Evolutionary conservation across 2,329 filamentous ascomycete genomes (phyloP).

Genomic region (Ceratocystis eucalypticola): DNA sequence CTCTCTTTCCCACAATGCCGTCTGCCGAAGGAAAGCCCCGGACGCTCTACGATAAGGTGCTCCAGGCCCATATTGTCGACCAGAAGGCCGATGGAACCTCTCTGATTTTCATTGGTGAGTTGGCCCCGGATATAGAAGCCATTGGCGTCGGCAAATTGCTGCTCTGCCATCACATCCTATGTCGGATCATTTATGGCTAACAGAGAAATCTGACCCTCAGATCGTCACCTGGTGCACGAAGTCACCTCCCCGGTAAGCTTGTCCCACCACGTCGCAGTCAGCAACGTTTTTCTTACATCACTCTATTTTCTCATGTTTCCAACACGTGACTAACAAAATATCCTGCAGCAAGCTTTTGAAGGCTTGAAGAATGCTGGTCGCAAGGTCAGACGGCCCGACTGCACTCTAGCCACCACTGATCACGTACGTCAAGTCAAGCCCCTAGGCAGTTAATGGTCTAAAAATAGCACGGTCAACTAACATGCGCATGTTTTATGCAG

Average conservation of each 20-base stretch:
- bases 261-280: neutral
- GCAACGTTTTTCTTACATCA: neutral
- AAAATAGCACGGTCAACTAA: conserved; percentile 20
- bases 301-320: too few species aligned
- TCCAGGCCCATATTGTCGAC: conserved; percentile 86
- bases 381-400: conserved; percentile 83
- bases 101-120: conserved; percentile 79
- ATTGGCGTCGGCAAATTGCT: neutral
- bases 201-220: conserved; percentile 30
- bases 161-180: neutral
- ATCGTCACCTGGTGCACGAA: conserved; percentile 93
- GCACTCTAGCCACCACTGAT: conserved; percentile 90
- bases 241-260: conserved; percentile 79
- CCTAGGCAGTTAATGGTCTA: conserved; percentile 1
- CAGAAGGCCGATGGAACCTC: conserved; percentile 89
- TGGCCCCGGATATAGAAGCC: neutral
- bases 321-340: conserved; percentile 19
- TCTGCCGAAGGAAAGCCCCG: conserved; percentile 55
- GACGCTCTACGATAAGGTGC: conserved; percentile 96
- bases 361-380: conserved; percentile 80
- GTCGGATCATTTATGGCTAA: neutral
- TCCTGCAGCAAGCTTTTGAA: conserved; percentile 78
- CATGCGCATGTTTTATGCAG: conserved; percentile 32
- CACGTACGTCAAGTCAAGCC: conserved; percentile 46
- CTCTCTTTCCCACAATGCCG: conserved; percentile 52